These are phyloP conservation scores for Claviceps fusiformis DNA, from an alignment of 2,329 filamentous ascomycete species.

Conservation along the genomic window DNA sequence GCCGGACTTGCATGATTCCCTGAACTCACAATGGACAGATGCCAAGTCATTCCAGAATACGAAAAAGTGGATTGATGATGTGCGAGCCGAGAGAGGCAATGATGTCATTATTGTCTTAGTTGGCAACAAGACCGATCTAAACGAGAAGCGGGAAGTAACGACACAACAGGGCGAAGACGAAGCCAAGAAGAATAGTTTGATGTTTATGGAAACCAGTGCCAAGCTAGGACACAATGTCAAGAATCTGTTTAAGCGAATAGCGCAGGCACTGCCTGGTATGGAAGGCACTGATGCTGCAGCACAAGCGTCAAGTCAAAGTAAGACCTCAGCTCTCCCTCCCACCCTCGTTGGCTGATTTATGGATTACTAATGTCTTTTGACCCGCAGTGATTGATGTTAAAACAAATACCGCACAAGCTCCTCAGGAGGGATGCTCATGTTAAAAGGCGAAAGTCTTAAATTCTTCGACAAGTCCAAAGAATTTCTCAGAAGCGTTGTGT, in stretches of 20 bases:
- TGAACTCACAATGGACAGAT: constrained; percentile 31
- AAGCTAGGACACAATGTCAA: constrained; percentile 98
- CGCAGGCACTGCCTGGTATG: constrained; percentile 94
- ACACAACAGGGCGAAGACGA: constrained; percentile 95
- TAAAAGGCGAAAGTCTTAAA: constrained; percentile 9
- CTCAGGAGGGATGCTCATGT: constrained; percentile 55
- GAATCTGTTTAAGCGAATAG: constrained; percentile 92
- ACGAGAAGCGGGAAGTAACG: constrained; percentile 95
- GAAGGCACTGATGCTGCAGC: constrained; percentile 74
- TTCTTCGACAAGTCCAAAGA: neutral
- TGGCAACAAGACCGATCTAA: constrained; percentile 97
- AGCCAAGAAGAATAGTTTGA: constrained; percentile 91
- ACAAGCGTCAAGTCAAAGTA: constrained; percentile 64
- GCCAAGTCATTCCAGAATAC: constrained; percentile 98
- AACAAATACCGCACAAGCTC: constrained; percentile 56
- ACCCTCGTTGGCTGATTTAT: neutral
- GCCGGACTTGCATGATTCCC: constrained; percentile 3
- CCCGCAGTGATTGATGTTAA: constrained; percentile 79
- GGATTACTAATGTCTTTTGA: constrained; percentile 10
- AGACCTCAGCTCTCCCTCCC: constrained; percentile 20
- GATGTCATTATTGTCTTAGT: constrained; percentile 98
- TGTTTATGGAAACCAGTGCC: constrained; percentile 98
- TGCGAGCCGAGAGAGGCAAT: constrained; percentile 88
- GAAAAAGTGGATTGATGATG: constrained; percentile 98
- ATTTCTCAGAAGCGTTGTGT: neutral